Percentiles rank a stretch among this genome's conserved stretches.
phyloP scores from a whole-genome alignment of 2,329 filamentous ascomycete species.

The Sarocladium brachiariae region DNA sequence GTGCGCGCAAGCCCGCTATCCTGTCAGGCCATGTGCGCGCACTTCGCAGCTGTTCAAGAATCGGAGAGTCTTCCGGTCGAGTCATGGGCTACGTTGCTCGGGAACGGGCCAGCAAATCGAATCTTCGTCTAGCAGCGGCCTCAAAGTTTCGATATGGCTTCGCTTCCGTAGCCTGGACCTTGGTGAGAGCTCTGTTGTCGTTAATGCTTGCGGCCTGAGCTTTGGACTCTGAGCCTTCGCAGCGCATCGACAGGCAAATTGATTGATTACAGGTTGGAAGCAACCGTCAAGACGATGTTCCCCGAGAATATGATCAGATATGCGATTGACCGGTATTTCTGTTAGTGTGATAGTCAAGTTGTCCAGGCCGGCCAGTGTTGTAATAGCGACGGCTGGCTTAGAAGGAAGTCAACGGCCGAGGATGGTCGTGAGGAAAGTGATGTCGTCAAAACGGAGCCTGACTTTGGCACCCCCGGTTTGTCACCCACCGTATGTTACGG shows the following conservation, averaged over 20 bases:
- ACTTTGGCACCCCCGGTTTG: background rate
- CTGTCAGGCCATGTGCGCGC: constrained; percentile 46
- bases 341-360: too few relatives aligned
- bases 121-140: too few relatives aligned
- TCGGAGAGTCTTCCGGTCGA: constrained; percentile 42
- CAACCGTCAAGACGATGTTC: background rate
- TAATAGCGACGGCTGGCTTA: too few relatives aligned
- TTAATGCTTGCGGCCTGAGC: background rate
- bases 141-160: too few relatives aligned
- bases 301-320: background rate
- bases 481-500: background rate
- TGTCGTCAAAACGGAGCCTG: background rate
- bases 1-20: constrained; percentile 54
- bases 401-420: too few relatives aligned
- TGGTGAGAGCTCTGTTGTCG: background rate
- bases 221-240: background rate
- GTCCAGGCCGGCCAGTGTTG: too few relatives aligned
- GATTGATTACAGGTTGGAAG: background rate
- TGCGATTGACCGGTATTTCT: background rate
- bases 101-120: too few relatives aligned
- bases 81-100: constrained; percentile 37
- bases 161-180: too few relatives aligned
- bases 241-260: background rate
- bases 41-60: constrained; percentile 50
- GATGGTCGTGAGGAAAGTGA: background rate